Conservation (phyloP, 371 early-diverging fungal species). For the Actinomucor elegans region DNA sequence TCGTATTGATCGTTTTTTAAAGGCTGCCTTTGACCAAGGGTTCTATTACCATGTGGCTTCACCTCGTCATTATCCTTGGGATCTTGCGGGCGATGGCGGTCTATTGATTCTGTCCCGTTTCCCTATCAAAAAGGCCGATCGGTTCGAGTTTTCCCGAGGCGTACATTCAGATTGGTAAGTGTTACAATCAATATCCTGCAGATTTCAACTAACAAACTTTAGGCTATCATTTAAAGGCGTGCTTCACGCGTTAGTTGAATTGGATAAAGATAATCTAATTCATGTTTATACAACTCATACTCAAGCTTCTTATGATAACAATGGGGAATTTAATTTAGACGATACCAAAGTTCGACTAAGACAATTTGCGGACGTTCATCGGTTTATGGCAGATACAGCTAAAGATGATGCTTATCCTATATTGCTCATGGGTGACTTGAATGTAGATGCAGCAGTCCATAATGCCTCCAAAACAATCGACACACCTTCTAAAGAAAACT, state of each 20-base stretch:
- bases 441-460: slow-evolving; percentile 65
- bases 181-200: background rate
- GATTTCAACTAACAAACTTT: background rate
- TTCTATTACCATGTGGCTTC: slow-evolving; percentile 58
- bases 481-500: slow-evolving; percentile 32
- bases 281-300: slow-evolving; percentile 85
- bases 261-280: slow-evolving; percentile 46
- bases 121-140: slow-evolving; percentile 61
- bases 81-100: slow-evolving; percentile 78
- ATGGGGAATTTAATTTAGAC: slow-evolving; percentile 40
- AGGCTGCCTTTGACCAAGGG: slow-evolving; percentile 66
- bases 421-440: slow-evolving; percentile 73
- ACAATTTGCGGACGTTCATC: slow-evolving; percentile 62
- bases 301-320: slow-evolving; percentile 68
- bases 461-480: slow-evolving; percentile 11
- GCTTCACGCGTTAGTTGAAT: slow-evolving; percentile 67
- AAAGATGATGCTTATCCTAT: slow-evolving; percentile 45
- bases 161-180: slow-evolving; percentile 68
- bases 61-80: slow-evolving; percentile 60
- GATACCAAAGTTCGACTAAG: slow-evolving; percentile 55
- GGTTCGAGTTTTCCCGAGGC: slow-evolving; percentile 66
- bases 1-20: slow-evolving; percentile 54
- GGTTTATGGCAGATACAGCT: slow-evolving; percentile 57
- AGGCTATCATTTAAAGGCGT: slow-evolving; percentile 77
- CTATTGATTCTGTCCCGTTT: slow-evolving; percentile 71